Evolutionary conservation across 148 eudicot genomes (phyloP).

Genomic region (Spergularia bocconei): DNA sequence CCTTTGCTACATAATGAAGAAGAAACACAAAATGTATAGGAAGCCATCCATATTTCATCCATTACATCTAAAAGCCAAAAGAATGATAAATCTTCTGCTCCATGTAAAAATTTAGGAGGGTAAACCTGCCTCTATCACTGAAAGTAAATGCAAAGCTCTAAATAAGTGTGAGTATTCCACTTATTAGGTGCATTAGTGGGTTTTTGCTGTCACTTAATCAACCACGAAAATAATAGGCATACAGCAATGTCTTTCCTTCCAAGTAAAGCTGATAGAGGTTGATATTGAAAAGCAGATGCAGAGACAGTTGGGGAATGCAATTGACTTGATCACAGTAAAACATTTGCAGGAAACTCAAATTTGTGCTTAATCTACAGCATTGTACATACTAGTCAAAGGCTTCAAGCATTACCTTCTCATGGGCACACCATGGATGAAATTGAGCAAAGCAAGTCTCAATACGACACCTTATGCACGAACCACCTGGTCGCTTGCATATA

Average conservation of each 20-base stretch:
- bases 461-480: constrained; percentile 45
- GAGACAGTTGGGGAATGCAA: background rate
- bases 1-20: background rate
- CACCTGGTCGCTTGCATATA: constrained; percentile 52
- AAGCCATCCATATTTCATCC: background rate
- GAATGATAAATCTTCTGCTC: background rate
- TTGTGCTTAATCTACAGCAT: background rate
- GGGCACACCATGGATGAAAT: constrained; percentile 67
- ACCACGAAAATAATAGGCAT: background rate
- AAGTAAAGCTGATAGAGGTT: background rate
- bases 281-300: background rate
- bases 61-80: background rate
- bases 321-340: background rate
- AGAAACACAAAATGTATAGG: background rate
- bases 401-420: constrained; percentile 43
- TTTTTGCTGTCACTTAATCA: background rate
- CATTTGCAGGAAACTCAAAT: too few species aligned
- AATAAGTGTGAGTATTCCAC: background rate
- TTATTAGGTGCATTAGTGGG: background rate
- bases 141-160: background rate
- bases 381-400: background rate
- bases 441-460: constrained; percentile 34
- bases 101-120: background rate
- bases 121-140: background rate
- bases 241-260: background rate